Percentiles rank a stretch among this genome's conserved stretches.
Evolutionary conservation across 345 rosid genomes (phyloP).

Genomic region (Hibiscus tridactylites): DNA sequence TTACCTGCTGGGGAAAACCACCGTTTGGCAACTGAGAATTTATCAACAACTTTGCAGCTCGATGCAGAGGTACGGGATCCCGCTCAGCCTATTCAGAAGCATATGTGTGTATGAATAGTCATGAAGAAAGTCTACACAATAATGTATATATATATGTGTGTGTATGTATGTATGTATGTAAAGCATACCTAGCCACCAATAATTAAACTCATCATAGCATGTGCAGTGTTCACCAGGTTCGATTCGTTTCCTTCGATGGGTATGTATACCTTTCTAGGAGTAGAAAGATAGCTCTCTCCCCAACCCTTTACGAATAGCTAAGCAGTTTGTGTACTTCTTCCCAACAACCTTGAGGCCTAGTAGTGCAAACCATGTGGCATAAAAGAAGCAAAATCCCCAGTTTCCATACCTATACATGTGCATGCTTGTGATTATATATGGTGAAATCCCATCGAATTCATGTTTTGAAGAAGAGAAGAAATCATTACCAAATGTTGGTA

Average conservation of each 20-base stretch:
- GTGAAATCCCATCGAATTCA: too few relatives aligned
- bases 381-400: constrained; percentile 22
- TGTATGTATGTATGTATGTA: too few relatives aligned
- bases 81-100: constrained; percentile 17
- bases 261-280: constrained; percentile 18
- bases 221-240: constrained; percentile 43
- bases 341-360: constrained; percentile 14
- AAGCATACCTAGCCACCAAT: too few relatives aligned
- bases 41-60: constrained; percentile 56
- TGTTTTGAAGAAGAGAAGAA: not conserved
- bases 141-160: not conserved
- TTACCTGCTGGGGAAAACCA: constrained; percentile 65
- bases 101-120: not conserved
- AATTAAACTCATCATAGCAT: constrained; percentile 23
- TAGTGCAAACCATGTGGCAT: constrained; percentile 24
- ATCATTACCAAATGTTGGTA: too few relatives aligned
- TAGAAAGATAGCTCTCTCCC: constrained; percentile 20
- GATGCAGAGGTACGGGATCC: constrained; percentile 56
- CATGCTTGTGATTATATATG: too few relatives aligned
- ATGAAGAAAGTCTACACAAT: constrained; percentile 13
- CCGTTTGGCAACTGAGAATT: constrained; percentile 60
- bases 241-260: constrained; percentile 44
- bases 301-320: constrained; percentile 17
- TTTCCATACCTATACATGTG: constrained; percentile 13
- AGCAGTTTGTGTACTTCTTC: constrained; percentile 5